Evolutionary conservation across 2,329 filamentous ascomycete genomes (phyloP), one percentile per base, ranked within the genome.

Genomic region (Aureobasidium lini): DNA sequence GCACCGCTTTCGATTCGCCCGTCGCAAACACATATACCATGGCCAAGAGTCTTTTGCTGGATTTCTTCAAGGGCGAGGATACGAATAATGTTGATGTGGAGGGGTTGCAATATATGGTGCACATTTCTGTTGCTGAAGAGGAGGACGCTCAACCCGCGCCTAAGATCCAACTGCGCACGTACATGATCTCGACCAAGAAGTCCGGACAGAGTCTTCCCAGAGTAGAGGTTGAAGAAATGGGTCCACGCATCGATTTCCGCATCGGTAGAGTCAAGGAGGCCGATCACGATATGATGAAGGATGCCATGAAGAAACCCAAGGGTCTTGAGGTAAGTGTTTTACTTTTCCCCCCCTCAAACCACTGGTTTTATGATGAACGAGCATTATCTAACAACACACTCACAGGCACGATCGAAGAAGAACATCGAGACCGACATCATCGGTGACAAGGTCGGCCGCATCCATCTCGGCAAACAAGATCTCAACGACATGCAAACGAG

Each of bases 211-310:
- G 87, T 69, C 78, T 97, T 46, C 94, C 94, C 7, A 84, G 91
- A 58, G 89, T 99, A 16, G 93, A 97, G 73, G 82, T 97, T 60
- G 91, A 96, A 73, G 92, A 96, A 77, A 95, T 96, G 78, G 93
- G 94, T 0, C 94, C 94, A 4, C 84, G 93, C 64, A 90, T 97
- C 76, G 91, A 96, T 76, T 92, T 96, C 74, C 84, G 88, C 64
- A 80, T 96, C 57, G 92, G 94, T 28, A 85, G 94, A 66, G 78
- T 87, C 65, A 84, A 84, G 70, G 87, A 94, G 73, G 84, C 93
- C 1, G 90, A 96, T 66, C 81, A 84, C 68, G 82, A 82, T 11
- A 83, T 89, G 76, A 82, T 88, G 81, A 97, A 96, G 83, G 89
- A 93, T 75, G 91, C 93, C 16, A 82, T 96, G 83, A 90, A 87